A percentile compares a stretch with the other conserved stretches of the same genome.
Evolutionary conservation across 306 rosid genomes (phyloP).

Genomic region (Vachellia collinsii): DNA sequence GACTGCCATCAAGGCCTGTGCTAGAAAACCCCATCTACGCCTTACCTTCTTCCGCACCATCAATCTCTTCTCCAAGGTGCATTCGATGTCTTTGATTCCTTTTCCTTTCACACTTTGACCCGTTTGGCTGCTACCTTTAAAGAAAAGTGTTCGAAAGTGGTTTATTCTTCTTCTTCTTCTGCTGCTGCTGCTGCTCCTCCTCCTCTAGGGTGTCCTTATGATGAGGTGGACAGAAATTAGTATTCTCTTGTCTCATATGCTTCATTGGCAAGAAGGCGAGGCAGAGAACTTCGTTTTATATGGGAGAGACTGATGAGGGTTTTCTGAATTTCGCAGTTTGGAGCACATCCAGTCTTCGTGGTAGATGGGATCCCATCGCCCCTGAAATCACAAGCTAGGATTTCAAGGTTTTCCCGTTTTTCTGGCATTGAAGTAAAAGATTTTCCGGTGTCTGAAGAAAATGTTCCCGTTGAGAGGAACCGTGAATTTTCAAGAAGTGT

Average conservation of each 20-base stretch:
- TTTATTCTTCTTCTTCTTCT: background rate
- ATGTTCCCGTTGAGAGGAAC: slow-evolving; percentile 73
- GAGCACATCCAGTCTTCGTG: slow-evolving; percentile 85
- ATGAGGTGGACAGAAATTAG: background rate
- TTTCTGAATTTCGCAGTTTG: slow-evolving; percentile 62
- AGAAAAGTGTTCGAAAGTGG: slow-evolving; percentile 11
- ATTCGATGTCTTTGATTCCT: background rate
- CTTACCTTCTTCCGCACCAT: slow-evolving; percentile 84
- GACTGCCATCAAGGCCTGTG: slow-evolving; percentile 63
- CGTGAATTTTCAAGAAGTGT: slow-evolving; percentile 56
- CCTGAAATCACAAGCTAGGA: slow-evolving; percentile 73
- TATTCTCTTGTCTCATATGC: background rate
- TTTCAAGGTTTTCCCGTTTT: slow-evolving; percentile 61
- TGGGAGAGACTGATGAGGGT: slow-evolving; percentile 32
- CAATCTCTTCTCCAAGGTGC: slow-evolving; percentile 82
- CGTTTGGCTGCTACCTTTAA: background rate
- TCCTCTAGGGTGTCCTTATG: background rate
- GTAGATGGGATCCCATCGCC: slow-evolving; percentile 87
- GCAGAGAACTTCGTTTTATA: background rate
- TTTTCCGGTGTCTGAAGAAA: slow-evolving; percentile 60
- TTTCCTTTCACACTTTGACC: background rate
- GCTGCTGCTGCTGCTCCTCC: background rate
- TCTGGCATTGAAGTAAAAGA: slow-evolving; percentile 68
- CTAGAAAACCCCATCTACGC: slow-evolving; percentile 70
- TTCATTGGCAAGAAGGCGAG: background rate